phyloP scores from a whole-genome alignment of 192 early-diverging fungal species.

The Coemansia sp. region DNA sequence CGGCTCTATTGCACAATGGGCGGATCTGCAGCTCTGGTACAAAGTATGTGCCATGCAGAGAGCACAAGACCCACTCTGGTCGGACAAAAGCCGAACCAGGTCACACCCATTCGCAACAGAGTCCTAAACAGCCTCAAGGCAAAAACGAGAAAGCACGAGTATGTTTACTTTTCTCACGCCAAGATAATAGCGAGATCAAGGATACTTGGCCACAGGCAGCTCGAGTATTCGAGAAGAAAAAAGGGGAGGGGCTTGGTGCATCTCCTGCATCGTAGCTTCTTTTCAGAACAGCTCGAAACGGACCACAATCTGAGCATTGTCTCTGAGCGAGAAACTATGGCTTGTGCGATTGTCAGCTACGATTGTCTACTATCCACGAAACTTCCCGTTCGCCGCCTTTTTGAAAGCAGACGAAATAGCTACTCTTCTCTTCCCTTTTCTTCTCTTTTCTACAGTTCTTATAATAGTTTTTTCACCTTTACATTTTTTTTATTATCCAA shows the following conservation, averaged over 20 bases:
- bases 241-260: neutral
- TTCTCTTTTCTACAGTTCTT: too few species aligned
- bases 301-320: neutral
- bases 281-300: neutral
- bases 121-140: neutral
- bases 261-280: neutral
- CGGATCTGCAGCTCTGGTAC: neutral
- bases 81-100: neutral
- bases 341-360: neutral
- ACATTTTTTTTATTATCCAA: neutral
- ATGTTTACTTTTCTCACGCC: neutral
- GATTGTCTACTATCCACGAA: neutral
- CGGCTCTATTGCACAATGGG: neutral
- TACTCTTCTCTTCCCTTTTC: neutral
- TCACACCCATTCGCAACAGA: neutral
- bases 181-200: constrained; percentile 19
- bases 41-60: neutral
- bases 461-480: neutral
- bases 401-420: neutral
- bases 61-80: neutral
- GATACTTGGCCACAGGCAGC: neutral
- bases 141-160: neutral
- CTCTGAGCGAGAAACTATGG: neutral
- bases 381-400: neutral
- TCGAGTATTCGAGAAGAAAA: neutral